Conservation (phyloP, 192 early-diverging fungal species). For the Coemansia erecta region DNA sequence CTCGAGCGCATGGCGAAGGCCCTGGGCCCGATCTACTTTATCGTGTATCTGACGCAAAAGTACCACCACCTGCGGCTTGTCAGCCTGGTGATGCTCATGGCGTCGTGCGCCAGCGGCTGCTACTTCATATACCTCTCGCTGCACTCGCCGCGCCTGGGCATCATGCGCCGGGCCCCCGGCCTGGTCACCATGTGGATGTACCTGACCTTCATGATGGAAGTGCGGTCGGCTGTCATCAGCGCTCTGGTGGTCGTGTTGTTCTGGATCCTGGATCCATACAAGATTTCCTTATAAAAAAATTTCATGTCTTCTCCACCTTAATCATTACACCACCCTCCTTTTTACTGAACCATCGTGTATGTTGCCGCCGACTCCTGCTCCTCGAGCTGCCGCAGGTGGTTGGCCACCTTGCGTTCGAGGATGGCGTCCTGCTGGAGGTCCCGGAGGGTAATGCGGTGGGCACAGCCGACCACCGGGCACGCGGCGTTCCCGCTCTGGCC, state of each 20-base stretch:
- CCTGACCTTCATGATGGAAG: slow-evolving; percentile 42
- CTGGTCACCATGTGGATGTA: slow-evolving; percentile 71
- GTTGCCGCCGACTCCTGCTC: slow-evolving; percentile 28
- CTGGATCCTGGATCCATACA: slow-evolving; percentile 42
- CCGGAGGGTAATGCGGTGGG: slow-evolving; percentile 15
- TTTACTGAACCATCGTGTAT: slow-evolving; percentile 33
- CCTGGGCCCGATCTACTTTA: slow-evolving; percentile 52
- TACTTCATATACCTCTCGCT: slow-evolving; percentile 64
- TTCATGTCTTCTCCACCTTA: not conserved
- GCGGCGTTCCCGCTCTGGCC: slow-evolving; percentile 13
- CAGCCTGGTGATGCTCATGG: slow-evolving; percentile 54
- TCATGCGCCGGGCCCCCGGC: slow-evolving; percentile 69
- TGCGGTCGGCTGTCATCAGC: slow-evolving; percentile 36
- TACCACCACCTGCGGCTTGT: slow-evolving; percentile 50
- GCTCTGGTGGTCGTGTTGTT: slow-evolving; percentile 28
- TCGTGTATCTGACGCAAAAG: slow-evolving; percentile 62
- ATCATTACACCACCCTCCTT: too few relatives aligned
- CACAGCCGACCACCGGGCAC: slow-evolving; percentile 50
- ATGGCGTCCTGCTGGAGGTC: slow-evolving; percentile 48
- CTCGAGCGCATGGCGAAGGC: slow-evolving; percentile 31
- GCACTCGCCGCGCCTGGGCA: slow-evolving; percentile 65
- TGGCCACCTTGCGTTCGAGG: slow-evolving; percentile 52
- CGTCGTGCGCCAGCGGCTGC: slow-evolving; percentile 55
- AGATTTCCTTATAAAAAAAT: slow-evolving; percentile 3
- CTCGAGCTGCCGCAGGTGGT: slow-evolving; percentile 39